Conservation (phyloP, 805 yeast genomes). For the Kodamaea laetipori region DNA sequence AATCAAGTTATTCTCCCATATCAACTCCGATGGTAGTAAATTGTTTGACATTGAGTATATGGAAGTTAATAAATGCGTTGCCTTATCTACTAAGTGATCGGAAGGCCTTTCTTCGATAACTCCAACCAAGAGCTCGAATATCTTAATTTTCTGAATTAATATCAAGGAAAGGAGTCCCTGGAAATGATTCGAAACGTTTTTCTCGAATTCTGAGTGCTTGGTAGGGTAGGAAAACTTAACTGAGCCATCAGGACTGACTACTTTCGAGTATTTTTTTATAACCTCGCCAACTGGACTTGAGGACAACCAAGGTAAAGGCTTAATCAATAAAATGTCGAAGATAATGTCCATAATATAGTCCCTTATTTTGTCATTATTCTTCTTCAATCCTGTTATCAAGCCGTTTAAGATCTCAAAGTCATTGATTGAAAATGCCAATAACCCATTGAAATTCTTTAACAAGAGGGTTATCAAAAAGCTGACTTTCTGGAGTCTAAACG, state of each 20-base stretch:
- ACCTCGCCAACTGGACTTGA: conserved; percentile 24
- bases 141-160: conserved; percentile 49
- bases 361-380: conserved; percentile 57
- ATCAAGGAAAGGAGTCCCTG: conserved; percentile 60
- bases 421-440: conserved; percentile 61
- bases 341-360: conserved; percentile 71
- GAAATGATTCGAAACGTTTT: conserved; percentile 58
- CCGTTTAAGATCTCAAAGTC: conserved; percentile 57
- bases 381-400: conserved; percentile 61
- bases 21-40: conserved; percentile 53
- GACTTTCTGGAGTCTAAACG: conserved; percentile 52
- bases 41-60: conserved; percentile 55
- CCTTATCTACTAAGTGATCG: conserved; percentile 52
- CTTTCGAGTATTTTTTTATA: conserved; percentile 16
- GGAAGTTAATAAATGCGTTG: conserved; percentile 65
- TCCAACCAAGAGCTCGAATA: conserved; percentile 49
- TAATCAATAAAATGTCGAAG: conserved; percentile 64
- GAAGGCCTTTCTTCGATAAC: conserved; percentile 41
- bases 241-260: neutral
- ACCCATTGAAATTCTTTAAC: conserved; percentile 76
- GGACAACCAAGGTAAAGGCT: conserved; percentile 55
- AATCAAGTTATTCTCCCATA: conserved; percentile 20
- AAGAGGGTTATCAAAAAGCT: conserved; percentile 61
- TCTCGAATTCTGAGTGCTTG: conserved; percentile 29
- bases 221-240: neutral